Evolutionary conservation across 768 basidiomycete genomes (phyloP).

Genomic region (Lactarius trivialis): DNA sequence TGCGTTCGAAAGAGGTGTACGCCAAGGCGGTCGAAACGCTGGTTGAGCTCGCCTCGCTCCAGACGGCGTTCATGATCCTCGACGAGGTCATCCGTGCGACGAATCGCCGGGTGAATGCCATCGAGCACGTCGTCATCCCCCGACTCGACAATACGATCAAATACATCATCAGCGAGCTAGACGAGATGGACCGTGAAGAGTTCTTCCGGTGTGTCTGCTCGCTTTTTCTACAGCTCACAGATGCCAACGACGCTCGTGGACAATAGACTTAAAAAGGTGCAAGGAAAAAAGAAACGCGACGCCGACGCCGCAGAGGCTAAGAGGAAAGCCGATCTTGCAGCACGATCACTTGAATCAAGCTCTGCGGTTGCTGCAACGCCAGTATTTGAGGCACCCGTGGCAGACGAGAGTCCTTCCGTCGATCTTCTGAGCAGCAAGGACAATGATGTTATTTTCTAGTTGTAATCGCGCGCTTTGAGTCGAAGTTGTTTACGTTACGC

Average conservation of each 20-base stretch:
- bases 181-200: conserved; percentile 97
- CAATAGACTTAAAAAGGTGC: conserved; percentile 86
- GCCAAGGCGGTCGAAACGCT: conserved; percentile 96
- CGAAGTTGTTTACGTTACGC: conserved; percentile 1
- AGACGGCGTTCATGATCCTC: conserved; percentile 97
- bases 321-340: conserved; percentile 16
- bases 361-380: neutral
- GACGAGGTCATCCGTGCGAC: conserved; percentile 99
- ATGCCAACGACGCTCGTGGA: neutral
- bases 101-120: conserved; percentile 96
- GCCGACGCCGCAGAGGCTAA: conserved; percentile 33
- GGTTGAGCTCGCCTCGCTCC: conserved; percentile 92
- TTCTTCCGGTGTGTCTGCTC: conserved; percentile 65
- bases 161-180: conserved; percentile 94
- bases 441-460: conserved; percentile 87
- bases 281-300: conserved; percentile 93
- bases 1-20: conserved; percentile 93
- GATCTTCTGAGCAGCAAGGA: conserved; percentile 85
- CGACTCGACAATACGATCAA: conserved; percentile 95
- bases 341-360: conserved; percentile 14
- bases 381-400: conserved; percentile 18
- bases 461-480: conserved; percentile 5
- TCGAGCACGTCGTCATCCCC: conserved; percentile 96
- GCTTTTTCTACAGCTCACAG: neutral
- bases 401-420: conserved; percentile 30